Evolutionary conservation across 345 rosid species (phyloP).

Genomic region (Ceriops zippeliana): DNA sequence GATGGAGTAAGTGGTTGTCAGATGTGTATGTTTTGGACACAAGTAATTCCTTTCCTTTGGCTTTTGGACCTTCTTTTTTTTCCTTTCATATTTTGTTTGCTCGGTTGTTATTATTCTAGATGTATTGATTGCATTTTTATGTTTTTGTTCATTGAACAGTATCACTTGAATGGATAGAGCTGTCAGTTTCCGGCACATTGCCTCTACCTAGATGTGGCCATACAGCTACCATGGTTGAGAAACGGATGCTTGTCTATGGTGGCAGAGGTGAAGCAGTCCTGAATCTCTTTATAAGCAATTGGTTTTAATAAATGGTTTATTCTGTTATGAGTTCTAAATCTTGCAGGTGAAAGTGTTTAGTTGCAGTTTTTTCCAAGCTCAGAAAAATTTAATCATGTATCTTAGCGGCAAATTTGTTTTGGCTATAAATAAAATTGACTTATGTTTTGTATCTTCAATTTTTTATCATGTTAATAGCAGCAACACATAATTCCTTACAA

Average conservation of each 20-base stretch:
- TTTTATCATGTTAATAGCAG: too few relatives aligned
- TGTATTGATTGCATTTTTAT: background rate
- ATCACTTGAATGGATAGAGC: slow-evolving; percentile 96
- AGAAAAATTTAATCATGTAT: background rate
- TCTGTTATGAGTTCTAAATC: background rate
- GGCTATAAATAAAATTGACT: too few relatives aligned
- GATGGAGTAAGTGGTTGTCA: slow-evolving; percentile 97
- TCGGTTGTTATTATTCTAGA: background rate
- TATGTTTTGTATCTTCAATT: too few relatives aligned
- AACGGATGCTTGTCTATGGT: slow-evolving; percentile 86
- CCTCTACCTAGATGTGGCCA: slow-evolving; percentile 99
- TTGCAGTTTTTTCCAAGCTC: background rate
- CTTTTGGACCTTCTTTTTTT: slow-evolving; percentile 12
- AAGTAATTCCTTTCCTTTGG: slow-evolving; percentile 45
- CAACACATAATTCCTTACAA: too few relatives aligned
- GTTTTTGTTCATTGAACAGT: slow-evolving; percentile 42
- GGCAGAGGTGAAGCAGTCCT: slow-evolving; percentile 67
- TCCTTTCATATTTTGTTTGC: background rate
- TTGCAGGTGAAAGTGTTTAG: background rate
- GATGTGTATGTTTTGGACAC: slow-evolving; percentile 94
- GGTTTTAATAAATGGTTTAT: background rate
- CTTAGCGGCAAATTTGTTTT: background rate
- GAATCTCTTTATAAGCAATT: background rate
- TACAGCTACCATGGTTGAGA: slow-evolving; percentile 94
- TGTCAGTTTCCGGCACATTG: slow-evolving; percentile 65